Percentiles rank a stretch among this genome's conserved stretches.
phyloP scores from a whole-genome alignment of 768 basidiomycete genomes.

The Rhizopogon salebrosus region DNA sequence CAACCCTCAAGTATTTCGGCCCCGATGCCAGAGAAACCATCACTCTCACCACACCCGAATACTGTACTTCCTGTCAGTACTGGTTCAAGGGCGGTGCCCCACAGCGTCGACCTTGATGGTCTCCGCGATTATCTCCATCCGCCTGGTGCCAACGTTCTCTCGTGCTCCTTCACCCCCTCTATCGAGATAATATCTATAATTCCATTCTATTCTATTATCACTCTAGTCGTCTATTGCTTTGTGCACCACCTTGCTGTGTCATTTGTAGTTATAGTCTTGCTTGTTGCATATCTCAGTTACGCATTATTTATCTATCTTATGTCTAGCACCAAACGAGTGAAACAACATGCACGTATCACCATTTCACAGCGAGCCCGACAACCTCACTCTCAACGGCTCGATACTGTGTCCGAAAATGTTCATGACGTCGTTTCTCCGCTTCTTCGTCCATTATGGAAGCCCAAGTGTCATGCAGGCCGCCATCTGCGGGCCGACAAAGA shows the following conservation, averaged over 20 bases:
- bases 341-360: constrained; percentile 35
- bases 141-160: no score
- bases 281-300: constrained; percentile 7
- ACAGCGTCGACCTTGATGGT: constrained; percentile 23
- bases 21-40: constrained; percentile 66
- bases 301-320: not conserved
- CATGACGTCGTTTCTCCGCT: constrained; percentile 38
- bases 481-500: constrained; percentile 29
- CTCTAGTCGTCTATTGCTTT: constrained; percentile 14
- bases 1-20: constrained; percentile 51
- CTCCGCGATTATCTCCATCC: constrained; percentile 1
- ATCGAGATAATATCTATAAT: constrained; percentile 1
- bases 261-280: constrained; percentile 12
- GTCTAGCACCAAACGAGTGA: constrained; percentile 7
- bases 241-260: constrained; percentile 13
- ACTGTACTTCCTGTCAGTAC: constrained; percentile 54
- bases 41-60: constrained; percentile 43
- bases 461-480: constrained; percentile 31
- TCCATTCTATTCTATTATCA: constrained; percentile 24
- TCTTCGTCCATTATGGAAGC: constrained; percentile 33
- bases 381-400: constrained; percentile 84
- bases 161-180: constrained; percentile 1
- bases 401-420: constrained; percentile 73
- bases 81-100: constrained; percentile 48
- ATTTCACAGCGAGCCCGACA: constrained; percentile 69